Evolutionary conservation across 257 asterid genomes (phyloP).

Genomic region (Solanum microdontum): DNA sequence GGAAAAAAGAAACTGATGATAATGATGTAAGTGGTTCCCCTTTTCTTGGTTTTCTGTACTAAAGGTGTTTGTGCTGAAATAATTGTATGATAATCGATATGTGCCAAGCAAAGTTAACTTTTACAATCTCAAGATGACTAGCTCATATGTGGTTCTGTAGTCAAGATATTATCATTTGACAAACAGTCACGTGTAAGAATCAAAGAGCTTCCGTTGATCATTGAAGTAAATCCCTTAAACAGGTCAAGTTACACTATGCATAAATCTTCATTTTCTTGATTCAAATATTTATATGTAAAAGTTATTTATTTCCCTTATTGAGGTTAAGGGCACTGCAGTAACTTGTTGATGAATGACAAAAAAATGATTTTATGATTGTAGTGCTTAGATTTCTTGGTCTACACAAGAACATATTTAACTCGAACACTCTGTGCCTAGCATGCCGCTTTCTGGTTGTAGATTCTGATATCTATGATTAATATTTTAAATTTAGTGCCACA

Average conservation of each 20-base stretch:
- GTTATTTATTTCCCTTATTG: not conserved
- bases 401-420: not conserved
- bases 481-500: not conserved
- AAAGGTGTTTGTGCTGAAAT: not conserved
- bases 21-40: constrained; percentile 49
- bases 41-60: not conserved
- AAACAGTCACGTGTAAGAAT: not conserved
- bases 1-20: constrained; percentile 49
- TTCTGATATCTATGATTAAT: not conserved
- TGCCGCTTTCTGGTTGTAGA: not conserved
- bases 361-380: not conserved
- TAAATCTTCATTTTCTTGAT: not conserved
- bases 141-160: not conserved
- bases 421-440: not conserved
- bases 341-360: not conserved
- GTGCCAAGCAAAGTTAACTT: not conserved
- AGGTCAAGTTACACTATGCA: not conserved
- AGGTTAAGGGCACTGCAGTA: not conserved
- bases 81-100: not conserved
- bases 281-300: not conserved
- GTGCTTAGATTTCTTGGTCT: not conserved
- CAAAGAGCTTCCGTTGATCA: not conserved
- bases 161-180: not conserved
- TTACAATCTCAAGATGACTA: not conserved
- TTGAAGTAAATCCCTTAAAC: not conserved